These are phyloP conservation scores for Tetrapisispora pingtungensis DNA, from an alignment of 805 yeast species.

Conservation along the genomic window DNA sequence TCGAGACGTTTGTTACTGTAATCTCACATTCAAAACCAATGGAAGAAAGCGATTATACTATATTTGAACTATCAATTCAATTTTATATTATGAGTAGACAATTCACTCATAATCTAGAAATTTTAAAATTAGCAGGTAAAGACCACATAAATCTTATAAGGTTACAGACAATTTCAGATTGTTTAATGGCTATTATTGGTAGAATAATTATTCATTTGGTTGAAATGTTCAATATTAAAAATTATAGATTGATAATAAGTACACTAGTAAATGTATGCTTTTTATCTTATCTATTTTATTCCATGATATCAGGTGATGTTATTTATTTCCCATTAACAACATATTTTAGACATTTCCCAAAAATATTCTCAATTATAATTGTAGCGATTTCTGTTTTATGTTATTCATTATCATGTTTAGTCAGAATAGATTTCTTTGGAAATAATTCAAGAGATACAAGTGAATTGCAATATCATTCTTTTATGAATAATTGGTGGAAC, in stretches of 20 bases:
- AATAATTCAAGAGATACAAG: constrained; percentile 5
- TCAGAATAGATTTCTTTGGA: constrained; percentile 34
- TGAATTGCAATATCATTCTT: constrained; percentile 24
- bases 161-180: constrained; percentile 12
- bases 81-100: constrained; percentile 13
- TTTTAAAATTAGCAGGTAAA: background rate
- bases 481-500: constrained; percentile 30
- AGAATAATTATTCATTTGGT: constrained; percentile 57
- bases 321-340: constrained; percentile 46
- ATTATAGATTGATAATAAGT: constrained; percentile 55
- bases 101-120: background rate
- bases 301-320: constrained; percentile 40
- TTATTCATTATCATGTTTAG: constrained; percentile 47
- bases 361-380: constrained; percentile 41
- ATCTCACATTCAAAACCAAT: constrained; percentile 30
- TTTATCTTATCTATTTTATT: constrained; percentile 32
- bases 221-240: constrained; percentile 42
- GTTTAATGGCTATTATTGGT: constrained; percentile 46
- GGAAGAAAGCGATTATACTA: constrained; percentile 22
- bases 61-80: constrained; percentile 23
- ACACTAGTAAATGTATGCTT: constrained; percentile 46
- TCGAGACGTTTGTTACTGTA: constrained; percentile 44
- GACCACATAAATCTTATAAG: background rate
- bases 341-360: constrained; percentile 56
- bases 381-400: constrained; percentile 42